Evolutionary conservation across 352 stramenopile species (phyloP), one percentile per base, ranked within the genome.

Genomic region (Plasmopara muralis): DNA sequence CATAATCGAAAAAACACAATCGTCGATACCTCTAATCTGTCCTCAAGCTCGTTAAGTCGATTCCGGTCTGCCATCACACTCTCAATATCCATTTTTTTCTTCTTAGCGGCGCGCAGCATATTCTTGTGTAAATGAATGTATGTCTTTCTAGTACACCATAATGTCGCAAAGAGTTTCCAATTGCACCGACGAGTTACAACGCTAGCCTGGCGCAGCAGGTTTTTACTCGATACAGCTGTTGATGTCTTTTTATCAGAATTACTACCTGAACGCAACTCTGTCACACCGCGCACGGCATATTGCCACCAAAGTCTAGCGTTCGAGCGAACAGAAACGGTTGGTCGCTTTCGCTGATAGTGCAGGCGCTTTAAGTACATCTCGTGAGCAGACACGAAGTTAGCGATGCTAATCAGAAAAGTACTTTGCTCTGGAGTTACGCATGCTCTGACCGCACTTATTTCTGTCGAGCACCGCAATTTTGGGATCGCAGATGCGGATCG

Each of bases 1-100:
- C 83, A 93, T 10, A 84, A 34, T 1, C 83, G 63, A 33, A 90
- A 93, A 50, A 93, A 93, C 0, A 90, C 80, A 51, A 93, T 86
- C 1, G 77, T 87, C 0, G 87, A 69, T 1, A 89, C 80, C 47
- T 86, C 71, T 30, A 93, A 48, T 14, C 70, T 66, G 29, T 89
- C 81, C 57, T 93, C 83, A 6, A 93, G 58, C 13, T 80, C 64
- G 3, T 79, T 74, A 13, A 89, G 51, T 5, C 66, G 70, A 35
- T 61, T 61, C 2, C 67, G 75, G 28, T 87, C 70, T 2, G 57
- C 54, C 9, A 85, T 46, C 0, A 85, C 46, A n/a, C 55, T 58
- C 9, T 89, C 80, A 2, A 74, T 35, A 0, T 67, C 46, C 0
- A 69, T 20, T 44, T 89, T 88, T 48, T 89, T 89, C 50, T 85